Evolutionary conservation across 1,139 yeast species (phyloP), one percentile per base, ranked within the genome.

Genomic region (Debaryomyces udenii): DNA sequence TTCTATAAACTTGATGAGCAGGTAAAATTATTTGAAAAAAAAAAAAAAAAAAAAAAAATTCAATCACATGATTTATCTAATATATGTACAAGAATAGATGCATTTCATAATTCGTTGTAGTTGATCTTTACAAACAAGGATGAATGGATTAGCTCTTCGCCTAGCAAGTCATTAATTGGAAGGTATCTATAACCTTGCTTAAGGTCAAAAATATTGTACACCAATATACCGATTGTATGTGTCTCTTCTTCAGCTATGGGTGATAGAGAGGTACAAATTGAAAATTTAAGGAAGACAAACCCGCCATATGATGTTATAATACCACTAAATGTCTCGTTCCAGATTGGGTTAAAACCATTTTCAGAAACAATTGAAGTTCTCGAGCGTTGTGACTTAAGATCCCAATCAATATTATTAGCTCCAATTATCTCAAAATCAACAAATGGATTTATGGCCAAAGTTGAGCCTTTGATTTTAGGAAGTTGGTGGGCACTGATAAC

Each of bases 281-380:
- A 55, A 36, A 73, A 57, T 38, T 62, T 61, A 5, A 71, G 43
- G 49, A 73, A 74, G 2, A 66, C 59, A 14, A 72, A 53, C 29
- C 65, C 68, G 28, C 64, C 55, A 4, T 57, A 51, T 3, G 78
- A 64, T 2, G 61, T 58, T 9, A 84, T 55, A 0, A 55, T 59
- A 2, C 86, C 76, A 17, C 62, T 55, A 46, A 82, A 74, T 3
- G 57, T 59, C 37, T 77, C 71, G 50, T 84, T 79, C 96, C 96
- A 90, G 2, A 75, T 64, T 0, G 98, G 97, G 58, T 86, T 90
- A 61, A 87, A 89, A 0, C 97, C 96, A 60, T 90, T 89, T 39
- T 75, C 74, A 14, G 56, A 43, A 3, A 79, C 68, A 3, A 66
- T 55, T 4, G 59, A 47, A 0, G 88, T 76, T 40, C 61, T 54